phyloP scores from a whole-genome alignment of 176 grass and related monocot species.

The Oryza rufipogon region DNA sequence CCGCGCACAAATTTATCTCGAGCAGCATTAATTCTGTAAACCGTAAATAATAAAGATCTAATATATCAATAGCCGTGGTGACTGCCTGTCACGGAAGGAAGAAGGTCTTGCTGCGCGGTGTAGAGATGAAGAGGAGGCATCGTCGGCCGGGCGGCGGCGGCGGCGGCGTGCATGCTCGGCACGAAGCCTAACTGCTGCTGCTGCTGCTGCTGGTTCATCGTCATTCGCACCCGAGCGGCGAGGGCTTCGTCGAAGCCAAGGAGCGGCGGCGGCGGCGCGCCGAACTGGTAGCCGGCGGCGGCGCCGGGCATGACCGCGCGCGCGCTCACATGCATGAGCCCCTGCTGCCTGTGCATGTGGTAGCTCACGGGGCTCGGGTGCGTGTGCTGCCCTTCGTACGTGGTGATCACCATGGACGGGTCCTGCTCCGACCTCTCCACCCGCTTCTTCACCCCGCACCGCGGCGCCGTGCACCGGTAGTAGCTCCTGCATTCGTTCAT shows the following conservation, averaged over 20 bases:
- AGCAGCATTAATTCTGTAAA: not conserved
- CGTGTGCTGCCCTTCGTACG: slow-evolving; percentile 80
- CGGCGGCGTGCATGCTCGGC: slow-evolving; percentile 7
- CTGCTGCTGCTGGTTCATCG: not conserved
- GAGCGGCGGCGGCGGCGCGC: not conserved
- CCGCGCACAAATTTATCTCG: not conserved
- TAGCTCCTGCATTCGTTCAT: slow-evolving; percentile 69
- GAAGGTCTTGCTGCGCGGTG: slow-evolving; percentile 48
- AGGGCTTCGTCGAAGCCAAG: not conserved
- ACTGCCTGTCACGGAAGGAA: not conserved
- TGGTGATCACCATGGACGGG: slow-evolving; percentile 70
- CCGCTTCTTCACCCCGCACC: slow-evolving; percentile 83
- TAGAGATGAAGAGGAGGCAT: slow-evolving; percentile 28
- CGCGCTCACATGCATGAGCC: not conserved
- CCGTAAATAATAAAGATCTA: not conserved
- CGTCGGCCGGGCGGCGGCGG: not conserved
- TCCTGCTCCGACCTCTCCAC: slow-evolving; percentile 83
- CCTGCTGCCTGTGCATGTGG: slow-evolving; percentile 8
- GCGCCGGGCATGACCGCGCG: not conserved
- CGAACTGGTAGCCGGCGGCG: not conserved
- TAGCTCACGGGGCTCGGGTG: slow-evolving; percentile 52
- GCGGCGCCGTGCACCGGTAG: slow-evolving; percentile 76
- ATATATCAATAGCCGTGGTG: not conserved
- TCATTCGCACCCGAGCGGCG: not conserved
- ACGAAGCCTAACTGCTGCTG: slow-evolving; percentile 34